Conservation (phyloP, 495 filamentous ascomycete species). For the Daldinia loculata region DNA sequence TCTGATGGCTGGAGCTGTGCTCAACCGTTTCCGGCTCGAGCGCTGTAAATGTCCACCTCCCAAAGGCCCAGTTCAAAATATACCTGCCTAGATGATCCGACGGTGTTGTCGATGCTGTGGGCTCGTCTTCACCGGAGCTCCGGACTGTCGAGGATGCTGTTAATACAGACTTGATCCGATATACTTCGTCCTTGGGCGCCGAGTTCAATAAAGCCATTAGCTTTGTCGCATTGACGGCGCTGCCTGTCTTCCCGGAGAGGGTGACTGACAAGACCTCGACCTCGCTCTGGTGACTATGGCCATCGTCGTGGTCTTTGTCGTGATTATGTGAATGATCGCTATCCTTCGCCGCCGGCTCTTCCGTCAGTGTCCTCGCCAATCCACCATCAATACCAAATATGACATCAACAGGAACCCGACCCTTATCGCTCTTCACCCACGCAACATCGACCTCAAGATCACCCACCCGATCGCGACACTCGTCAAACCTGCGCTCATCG, state of each 20-base stretch:
- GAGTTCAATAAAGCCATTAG: conserved; percentile 71
- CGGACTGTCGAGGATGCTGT: conserved; percentile 64
- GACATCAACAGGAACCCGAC: conserved; percentile 76
- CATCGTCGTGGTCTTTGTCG: conserved; percentile 49
- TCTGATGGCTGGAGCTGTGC: conserved; percentile 57
- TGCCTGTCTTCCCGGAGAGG: conserved; percentile 53
- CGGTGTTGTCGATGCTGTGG: conserved; percentile 11
- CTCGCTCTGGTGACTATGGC: conserved; percentile 75
- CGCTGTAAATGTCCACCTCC: conserved; percentile 87
- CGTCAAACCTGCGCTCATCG: conserved; percentile 77
- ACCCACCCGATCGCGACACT: conserved; percentile 81
- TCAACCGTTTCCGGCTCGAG: conserved; percentile 55
- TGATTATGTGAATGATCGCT: conserved; percentile 50
- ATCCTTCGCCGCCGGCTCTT: conserved; percentile 40
- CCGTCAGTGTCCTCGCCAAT: conserved; percentile 67
- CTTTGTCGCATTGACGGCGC: conserved; percentile 68
- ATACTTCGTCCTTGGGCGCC: conserved; percentile 89
- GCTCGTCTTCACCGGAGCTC: conserved; percentile 65
- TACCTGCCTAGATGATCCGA: conserved; percentile 56
- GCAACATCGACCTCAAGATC: conserved; percentile 84
- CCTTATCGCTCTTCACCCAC: conserved; percentile 80
- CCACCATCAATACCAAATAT: conserved; percentile 89
- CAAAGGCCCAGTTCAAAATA: conserved; percentile 98
- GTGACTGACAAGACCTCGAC: conserved; percentile 88
- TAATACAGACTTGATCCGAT: conserved; percentile 92